These are phyloP conservation scores for Ulmus americana DNA, from an alignment of 331 rosid genomes.

Conservation along the genomic window DNA sequence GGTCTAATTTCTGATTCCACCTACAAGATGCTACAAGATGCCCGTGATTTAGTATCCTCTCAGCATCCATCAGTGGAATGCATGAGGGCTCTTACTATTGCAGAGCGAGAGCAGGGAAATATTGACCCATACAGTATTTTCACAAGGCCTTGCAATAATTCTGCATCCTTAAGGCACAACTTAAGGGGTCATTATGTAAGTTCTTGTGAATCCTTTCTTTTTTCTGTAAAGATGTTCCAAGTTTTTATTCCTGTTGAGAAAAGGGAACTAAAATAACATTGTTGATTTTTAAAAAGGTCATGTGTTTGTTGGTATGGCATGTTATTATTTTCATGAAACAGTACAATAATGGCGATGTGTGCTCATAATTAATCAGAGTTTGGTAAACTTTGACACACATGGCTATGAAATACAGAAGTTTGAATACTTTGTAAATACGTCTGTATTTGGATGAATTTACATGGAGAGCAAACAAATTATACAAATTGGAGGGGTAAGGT, in stretches of 20 bases:
- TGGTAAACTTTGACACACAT: background rate
- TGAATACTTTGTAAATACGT: too few species aligned
- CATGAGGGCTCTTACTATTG: slow-evolving; percentile 46
- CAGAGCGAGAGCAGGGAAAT: slow-evolving; percentile 60
- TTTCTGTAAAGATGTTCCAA: background rate
- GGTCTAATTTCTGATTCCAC: slow-evolving; percentile 88
- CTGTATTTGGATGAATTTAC: background rate
- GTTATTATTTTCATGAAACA: background rate
- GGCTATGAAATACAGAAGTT: background rate
- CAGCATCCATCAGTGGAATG: slow-evolving; percentile 70
- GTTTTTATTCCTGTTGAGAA: background rate
- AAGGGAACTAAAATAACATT: background rate
- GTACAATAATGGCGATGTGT: background rate
- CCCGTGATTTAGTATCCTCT: slow-evolving; percentile 54
- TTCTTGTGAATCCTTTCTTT: slow-evolving; percentile 21
- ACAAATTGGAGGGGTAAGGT: background rate
- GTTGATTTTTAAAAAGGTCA: too few species aligned
- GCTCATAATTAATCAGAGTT: background rate
- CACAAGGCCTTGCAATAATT: slow-evolving; percentile 60
- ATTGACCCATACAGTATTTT: slow-evolving; percentile 77
- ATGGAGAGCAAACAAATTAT: background rate
- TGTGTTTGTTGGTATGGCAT: background rate
- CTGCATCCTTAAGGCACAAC: slow-evolving; percentile 44
- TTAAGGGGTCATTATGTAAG: slow-evolving; percentile 80
- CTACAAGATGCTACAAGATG: slow-evolving; percentile 37